These are phyloP conservation scores for Phytophthora palmivora DNA, from an alignment of 352 stramenopile species.

Conservation along the genomic window DNA sequence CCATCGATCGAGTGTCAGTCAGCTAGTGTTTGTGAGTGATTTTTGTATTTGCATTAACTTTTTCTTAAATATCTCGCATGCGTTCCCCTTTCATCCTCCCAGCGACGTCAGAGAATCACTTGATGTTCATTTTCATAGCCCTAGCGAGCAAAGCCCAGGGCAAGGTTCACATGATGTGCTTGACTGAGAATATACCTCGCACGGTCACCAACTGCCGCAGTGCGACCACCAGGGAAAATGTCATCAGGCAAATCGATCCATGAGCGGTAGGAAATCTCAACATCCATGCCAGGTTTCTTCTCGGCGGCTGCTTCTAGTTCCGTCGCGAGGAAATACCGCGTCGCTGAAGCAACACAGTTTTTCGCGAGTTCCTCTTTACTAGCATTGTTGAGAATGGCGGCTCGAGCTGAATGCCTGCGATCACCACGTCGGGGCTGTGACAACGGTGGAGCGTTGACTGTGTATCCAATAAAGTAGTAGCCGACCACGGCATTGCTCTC, in stretches of 20 bases:
- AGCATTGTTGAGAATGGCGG: background rate
- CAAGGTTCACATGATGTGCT: conserved; percentile 71
- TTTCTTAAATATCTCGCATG: conserved; percentile 46
- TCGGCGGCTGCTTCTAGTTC: conserved; percentile 66
- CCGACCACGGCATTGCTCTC: conserved; percentile 32
- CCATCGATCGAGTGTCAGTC: conserved; percentile 10
- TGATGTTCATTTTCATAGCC: conserved; percentile 27
- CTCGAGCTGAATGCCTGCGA: conserved; percentile 18
- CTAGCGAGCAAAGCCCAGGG: conserved; percentile 57
- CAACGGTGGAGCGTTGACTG: conserved; percentile 33
- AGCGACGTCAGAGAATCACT: conserved; percentile 1
- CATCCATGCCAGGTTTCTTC: conserved; percentile 67
- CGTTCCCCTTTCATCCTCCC: conserved; percentile 3
- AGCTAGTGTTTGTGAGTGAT: conserved; percentile 15
- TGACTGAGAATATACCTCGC: conserved; percentile 82
- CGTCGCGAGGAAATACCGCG: conserved; percentile 84
- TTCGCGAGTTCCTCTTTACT: conserved; percentile 42
- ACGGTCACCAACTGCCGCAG: conserved; percentile 71
- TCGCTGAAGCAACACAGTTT: conserved; percentile 61
- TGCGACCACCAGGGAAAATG: conserved; percentile 67
- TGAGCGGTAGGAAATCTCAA: conserved; percentile 59
- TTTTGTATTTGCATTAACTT: conserved; percentile 39
- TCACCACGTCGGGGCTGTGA: conserved; percentile 15
- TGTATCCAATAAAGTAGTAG: conserved; percentile 82
- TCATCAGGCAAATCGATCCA: conserved; percentile 77